These are phyloP conservation scores for Fusarium musae DNA, from an alignment of 2,329 filamentous ascomycete species.

Conservation along the genomic window DNA sequence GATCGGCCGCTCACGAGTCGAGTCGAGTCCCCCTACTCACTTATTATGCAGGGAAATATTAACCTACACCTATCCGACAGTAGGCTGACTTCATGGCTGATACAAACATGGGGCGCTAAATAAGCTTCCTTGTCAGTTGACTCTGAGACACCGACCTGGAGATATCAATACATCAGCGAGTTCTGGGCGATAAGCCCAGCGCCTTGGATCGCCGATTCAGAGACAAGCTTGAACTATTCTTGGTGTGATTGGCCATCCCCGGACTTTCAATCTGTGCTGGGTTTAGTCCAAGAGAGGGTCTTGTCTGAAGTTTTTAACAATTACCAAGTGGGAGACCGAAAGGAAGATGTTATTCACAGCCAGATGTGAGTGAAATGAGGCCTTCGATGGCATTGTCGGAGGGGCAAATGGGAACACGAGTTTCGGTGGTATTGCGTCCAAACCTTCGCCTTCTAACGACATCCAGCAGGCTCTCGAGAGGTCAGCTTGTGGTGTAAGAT, in stretches of 20 bases:
- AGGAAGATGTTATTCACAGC: neutral
- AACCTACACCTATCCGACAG: neutral
- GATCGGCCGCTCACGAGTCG: constrained; percentile 21
- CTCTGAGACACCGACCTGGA: constrained; percentile 23
- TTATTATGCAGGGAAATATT: constrained; percentile 28
- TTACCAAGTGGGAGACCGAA: constrained; percentile 1
- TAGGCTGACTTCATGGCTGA: constrained; percentile 28
- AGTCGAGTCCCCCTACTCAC: constrained; percentile 12
- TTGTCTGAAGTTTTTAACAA: constrained; percentile 22
- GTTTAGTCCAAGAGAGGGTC: constrained; percentile 22
- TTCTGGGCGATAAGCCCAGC: constrained; percentile 39
- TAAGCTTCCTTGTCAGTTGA: constrained; percentile 35
- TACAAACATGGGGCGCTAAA: constrained; percentile 16
- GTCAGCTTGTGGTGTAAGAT: constrained; percentile 4
- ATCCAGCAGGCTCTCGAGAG: constrained; percentile 8
- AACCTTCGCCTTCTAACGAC: constrained; percentile 14
- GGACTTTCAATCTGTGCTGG: constrained; percentile 38
- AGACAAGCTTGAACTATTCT: constrained; percentile 27
- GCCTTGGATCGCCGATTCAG: constrained; percentile 37
- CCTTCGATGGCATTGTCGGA: constrained; percentile 7
- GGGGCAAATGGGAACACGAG: constrained; percentile 10
- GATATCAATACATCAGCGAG: constrained; percentile 16
- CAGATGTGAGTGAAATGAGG: constrained; percentile 13
- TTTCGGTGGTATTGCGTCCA: neutral
- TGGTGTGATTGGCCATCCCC: constrained; percentile 47